Evolutionary conservation across 129 eudicot species (phyloP).

Genomic region (Flaveria brownii): DNA sequence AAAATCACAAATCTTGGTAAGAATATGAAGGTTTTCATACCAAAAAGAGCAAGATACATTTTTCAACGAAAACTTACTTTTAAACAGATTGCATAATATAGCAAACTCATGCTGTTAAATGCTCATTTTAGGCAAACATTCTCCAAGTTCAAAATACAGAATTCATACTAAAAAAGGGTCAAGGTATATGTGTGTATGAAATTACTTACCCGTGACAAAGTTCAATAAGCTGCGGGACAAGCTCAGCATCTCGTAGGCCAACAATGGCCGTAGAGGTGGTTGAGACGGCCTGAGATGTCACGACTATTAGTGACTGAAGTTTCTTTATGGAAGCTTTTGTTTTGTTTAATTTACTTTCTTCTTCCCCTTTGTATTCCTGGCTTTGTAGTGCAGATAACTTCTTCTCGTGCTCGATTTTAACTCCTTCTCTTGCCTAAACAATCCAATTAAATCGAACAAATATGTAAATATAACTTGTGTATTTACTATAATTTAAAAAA

Average conservation of each 20-base stretch:
- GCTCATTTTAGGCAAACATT: neutral
- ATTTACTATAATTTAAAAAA: neutral
- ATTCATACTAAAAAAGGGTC: too few relatives aligned
- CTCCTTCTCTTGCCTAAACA: constrained; percentile 88
- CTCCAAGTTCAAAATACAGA: too few relatives aligned
- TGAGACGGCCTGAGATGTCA: constrained; percentile 91
- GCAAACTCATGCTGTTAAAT: neutral
- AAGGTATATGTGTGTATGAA: neutral
- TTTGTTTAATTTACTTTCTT: constrained; percentile 76
- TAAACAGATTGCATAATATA: neutral
- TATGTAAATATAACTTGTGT: neutral
- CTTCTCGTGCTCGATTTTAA: constrained; percentile 86
- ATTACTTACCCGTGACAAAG: constrained; percentile 86
- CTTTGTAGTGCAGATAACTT: constrained; percentile 75
- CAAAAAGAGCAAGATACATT: too few relatives aligned
- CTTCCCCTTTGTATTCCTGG: constrained; percentile 82
- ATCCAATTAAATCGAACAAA: neutral
- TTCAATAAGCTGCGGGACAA: constrained; percentile 91
- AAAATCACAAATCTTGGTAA: neutral
- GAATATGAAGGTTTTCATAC: too few relatives aligned
- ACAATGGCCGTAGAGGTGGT: constrained; percentile 85
- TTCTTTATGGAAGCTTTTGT: constrained; percentile 77
- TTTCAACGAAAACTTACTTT: neutral
- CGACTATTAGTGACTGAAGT: constrained; percentile 76
- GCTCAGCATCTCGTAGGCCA: constrained; percentile 74